Percentiles rank a stretch among this genome's conserved stretches.
These are phyloP conservation scores for Rhizoctonia solani DNA, from an alignment of 1,284 basidiomycete genomes.

Conservation along the genomic window DNA sequence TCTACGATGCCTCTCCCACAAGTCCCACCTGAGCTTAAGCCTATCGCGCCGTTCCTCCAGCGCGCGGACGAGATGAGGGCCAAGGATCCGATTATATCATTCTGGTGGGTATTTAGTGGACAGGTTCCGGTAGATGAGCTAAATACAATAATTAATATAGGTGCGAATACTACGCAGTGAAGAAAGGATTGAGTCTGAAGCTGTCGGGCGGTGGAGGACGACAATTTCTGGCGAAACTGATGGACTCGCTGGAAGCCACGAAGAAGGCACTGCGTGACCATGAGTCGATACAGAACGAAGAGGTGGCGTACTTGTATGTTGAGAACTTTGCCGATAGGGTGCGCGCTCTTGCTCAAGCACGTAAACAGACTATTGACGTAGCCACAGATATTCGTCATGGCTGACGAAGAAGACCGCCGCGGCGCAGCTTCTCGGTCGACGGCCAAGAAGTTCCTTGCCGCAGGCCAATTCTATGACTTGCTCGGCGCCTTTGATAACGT, in stretches of 20 bases:
- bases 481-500: slow-evolving; percentile 72
- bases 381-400: slow-evolving; percentile 35
- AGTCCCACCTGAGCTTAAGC: slow-evolving; percentile 36
- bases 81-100: slow-evolving; percentile 40
- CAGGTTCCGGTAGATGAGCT: not conserved
- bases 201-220: slow-evolving; percentile 10
- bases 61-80: slow-evolving; percentile 38
- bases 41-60: slow-evolving; percentile 38
- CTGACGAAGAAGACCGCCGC: slow-evolving; percentile 39
- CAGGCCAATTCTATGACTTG: slow-evolving; percentile 84
- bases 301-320: slow-evolving; percentile 36
- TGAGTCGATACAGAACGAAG: slow-evolving; percentile 33
- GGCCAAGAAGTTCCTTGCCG: slow-evolving; percentile 86
- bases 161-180: slow-evolving; percentile 33
- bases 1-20: slow-evolving; percentile 4
- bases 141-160: not conserved
- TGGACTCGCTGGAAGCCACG: slow-evolving; percentile 33
- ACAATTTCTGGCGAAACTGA: slow-evolving; percentile 11
- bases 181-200: slow-evolving; percentile 20
- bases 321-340: slow-evolving; percentile 36
- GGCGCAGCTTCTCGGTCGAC: slow-evolving; percentile 56
- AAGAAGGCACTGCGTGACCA: slow-evolving; percentile 19
- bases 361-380: not conserved
- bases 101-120: not conserved
- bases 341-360: not conserved